Percentiles rank a stretch among this genome's conserved stretches.
Conservation (phyloP, 1,284 basidiomycete genomes). For the Volvariella surrecta region DNA sequence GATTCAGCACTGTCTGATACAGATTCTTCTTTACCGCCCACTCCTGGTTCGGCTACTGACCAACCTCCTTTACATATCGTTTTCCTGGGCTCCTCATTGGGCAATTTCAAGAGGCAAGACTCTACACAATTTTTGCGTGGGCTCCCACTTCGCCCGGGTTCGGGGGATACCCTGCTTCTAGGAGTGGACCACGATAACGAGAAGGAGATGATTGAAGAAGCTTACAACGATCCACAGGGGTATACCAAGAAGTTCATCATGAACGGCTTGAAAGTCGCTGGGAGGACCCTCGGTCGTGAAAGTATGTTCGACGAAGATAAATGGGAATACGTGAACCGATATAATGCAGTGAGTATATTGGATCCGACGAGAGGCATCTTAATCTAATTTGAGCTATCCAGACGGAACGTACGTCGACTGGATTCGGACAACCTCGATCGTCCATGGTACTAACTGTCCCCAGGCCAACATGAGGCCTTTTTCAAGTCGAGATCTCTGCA, state of each 20-base stretch:
- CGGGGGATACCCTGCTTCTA: conserved; percentile 65
- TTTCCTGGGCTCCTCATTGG: conserved; percentile 92
- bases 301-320: conserved; percentile 53
- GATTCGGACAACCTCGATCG: background rate
- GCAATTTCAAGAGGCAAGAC: conserved; percentile 80
- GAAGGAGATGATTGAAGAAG: conserved; percentile 57
- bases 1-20: conserved; percentile 13
- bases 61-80: conserved; percentile 66
- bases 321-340: conserved; percentile 80
- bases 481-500: conserved; percentile 67
- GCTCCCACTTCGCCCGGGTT: conserved; percentile 70
- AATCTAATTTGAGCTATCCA: conserved; percentile 8
- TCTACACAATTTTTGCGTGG: conserved; percentile 72
- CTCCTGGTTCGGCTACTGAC: conserved; percentile 20
- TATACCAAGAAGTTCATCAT: conserved; percentile 82
- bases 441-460: conserved; percentile 1
- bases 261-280: conserved; percentile 74
- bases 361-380: too few species aligned
- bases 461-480: conserved; percentile 87
- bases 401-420: conserved; percentile 19
- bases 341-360: conserved; percentile 62
- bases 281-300: conserved; percentile 53
- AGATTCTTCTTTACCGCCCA: conserved; percentile 19
- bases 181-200: conserved; percentile 84
- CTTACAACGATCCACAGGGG: conserved; percentile 80